Conservation (phyloP, 1,139 yeast genomes). For the Geotrichum klebahnii region DNA sequence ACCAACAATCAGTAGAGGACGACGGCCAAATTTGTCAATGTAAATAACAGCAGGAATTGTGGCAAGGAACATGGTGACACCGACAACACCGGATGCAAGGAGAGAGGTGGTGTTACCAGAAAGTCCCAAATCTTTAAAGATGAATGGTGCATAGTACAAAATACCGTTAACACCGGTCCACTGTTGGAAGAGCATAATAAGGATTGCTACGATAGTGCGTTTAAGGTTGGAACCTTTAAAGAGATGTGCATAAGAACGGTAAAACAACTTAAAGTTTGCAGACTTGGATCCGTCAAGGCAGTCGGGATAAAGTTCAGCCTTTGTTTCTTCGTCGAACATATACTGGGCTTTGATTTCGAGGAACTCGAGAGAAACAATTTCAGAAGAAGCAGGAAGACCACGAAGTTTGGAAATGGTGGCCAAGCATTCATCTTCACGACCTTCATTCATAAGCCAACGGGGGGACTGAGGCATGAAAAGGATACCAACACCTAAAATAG, state of each 20-base stretch:
- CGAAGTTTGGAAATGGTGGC: slow-evolving; percentile 32
- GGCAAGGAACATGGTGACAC: slow-evolving; percentile 32
- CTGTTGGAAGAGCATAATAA: slow-evolving; percentile 60
- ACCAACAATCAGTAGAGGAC: slow-evolving; percentile 50
- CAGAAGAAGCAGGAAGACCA: slow-evolving; percentile 26
- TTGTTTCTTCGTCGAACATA: slow-evolving; percentile 41
- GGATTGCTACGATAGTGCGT: slow-evolving; percentile 45
- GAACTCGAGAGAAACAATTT: slow-evolving; percentile 32
- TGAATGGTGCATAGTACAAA: slow-evolving; percentile 64
- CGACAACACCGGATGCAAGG: slow-evolving; percentile 41
- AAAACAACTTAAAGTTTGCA: slow-evolving; percentile 35
- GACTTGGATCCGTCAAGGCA: slow-evolving; percentile 14
- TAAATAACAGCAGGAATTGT: slow-evolving; percentile 46
- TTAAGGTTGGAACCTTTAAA: slow-evolving; percentile 44
- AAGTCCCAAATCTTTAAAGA: slow-evolving; percentile 50
- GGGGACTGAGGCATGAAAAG: slow-evolving; percentile 46
- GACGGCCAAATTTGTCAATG: slow-evolving; percentile 52
- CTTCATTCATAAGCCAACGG: slow-evolving; percentile 54
- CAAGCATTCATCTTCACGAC: slow-evolving; percentile 36
- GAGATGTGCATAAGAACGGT: slow-evolving; percentile 42
- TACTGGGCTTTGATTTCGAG: slow-evolving; percentile 47
- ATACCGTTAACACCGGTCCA: slow-evolving; percentile 69
- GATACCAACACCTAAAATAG: slow-evolving; percentile 32
- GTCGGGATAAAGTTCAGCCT: slow-evolving; percentile 39
- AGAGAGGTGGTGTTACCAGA: slow-evolving; percentile 48